Evolutionary conservation across 148 eudicot genomes (phyloP).

Genomic region (Nepenthes gracilis): DNA sequence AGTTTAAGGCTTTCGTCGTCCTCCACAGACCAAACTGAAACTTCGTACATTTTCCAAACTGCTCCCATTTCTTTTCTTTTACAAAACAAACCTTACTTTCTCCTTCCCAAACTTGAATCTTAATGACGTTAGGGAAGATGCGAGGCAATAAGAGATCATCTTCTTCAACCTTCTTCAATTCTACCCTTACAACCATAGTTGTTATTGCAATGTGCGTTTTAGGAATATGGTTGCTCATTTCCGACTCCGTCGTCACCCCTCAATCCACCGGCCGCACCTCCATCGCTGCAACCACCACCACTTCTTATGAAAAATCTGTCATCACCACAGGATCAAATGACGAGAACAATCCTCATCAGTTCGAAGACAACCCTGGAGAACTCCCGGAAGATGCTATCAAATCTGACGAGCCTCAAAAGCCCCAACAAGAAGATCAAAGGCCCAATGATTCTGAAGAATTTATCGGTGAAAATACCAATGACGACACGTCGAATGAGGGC

Average conservation of each 20-base stretch:
- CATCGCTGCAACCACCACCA: slow-evolving; percentile 1
- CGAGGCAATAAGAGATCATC: slow-evolving; percentile 38
- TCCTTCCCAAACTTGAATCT: not conserved
- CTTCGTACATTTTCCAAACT: no score
- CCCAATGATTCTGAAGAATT: slow-evolving; percentile 7
- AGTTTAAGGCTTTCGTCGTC: no score
- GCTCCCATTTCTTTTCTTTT: no score
- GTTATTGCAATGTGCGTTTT: slow-evolving; percentile 34
- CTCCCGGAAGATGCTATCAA: slow-evolving; percentile 47
- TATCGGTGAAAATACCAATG: slow-evolving; percentile 16
- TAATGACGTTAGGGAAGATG: slow-evolving; percentile 30
- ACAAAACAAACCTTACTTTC: not conserved
- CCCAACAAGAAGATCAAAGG: slow-evolving; percentile 3
- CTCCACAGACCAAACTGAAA: no score
- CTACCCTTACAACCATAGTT: slow-evolving; percentile 28
- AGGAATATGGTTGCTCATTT: slow-evolving; percentile 40
- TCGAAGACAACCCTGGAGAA: slow-evolving; percentile 51
- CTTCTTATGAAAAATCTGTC: slow-evolving; percentile 3
- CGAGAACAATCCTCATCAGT: slow-evolving; percentile 9
- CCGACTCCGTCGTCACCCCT: slow-evolving; percentile 21
- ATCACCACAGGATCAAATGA: slow-evolving; percentile 6
- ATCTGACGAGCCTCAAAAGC: slow-evolving; percentile 4
- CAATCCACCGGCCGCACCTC: slow-evolving; percentile 15
- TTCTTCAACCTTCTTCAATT: slow-evolving; percentile 25
- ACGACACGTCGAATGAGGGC: slow-evolving; percentile 1